Percentiles rank a stretch among this genome's conserved stretches.
phyloP scores from a whole-genome alignment of 1,284 basidiomycete species.

The Sporisorium graminicola region DNA sequence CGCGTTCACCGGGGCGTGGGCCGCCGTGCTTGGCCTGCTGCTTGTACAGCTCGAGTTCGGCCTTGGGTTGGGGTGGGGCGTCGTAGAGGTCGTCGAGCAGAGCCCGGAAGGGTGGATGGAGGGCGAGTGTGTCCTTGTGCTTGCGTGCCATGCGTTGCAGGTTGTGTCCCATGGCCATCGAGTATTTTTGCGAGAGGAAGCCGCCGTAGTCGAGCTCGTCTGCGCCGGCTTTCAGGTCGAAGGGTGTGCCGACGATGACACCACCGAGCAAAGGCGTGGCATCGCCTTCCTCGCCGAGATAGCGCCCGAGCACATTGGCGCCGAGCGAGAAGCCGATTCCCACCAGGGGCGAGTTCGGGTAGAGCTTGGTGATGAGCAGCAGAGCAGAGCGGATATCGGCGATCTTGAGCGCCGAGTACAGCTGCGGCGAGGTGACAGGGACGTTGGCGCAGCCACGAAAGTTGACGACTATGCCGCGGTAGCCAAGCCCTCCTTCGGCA shows the following conservation, averaged over 20 bases:
- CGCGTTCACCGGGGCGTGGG: conserved; percentile 26
- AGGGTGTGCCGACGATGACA: conserved; percentile 84
- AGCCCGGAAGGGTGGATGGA: conserved; percentile 56
- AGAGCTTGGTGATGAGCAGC: conserved; percentile 80
- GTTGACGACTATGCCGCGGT: conserved; percentile 63
- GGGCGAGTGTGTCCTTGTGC: conserved; percentile 57
- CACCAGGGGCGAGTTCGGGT: conserved; percentile 83
- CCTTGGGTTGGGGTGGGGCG: conserved; percentile 39
- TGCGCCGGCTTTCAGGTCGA: conserved; percentile 76
- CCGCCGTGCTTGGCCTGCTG: conserved; percentile 44
- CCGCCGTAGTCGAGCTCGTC: conserved; percentile 72
- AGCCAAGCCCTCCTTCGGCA: conserved; percentile 74
- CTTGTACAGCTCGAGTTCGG: conserved; percentile 42
- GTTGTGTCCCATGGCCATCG: conserved; percentile 84
- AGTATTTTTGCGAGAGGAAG: conserved; percentile 81
- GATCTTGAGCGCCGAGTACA: conserved; percentile 85
- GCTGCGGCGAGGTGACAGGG: conserved; percentile 78
- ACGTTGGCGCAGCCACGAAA: conserved; percentile 93
- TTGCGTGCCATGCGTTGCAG: conserved; percentile 72
- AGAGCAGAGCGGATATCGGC: conserved; percentile 86
- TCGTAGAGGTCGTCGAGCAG: conserved; percentile 55
- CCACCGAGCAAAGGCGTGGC: conserved; percentile 78
- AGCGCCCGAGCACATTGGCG: conserved; percentile 90
- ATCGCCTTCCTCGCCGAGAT: conserved; percentile 87
- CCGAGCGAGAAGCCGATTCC: conserved; percentile 95